These are phyloP conservation scores for Vaccinium corymbosum DNA, from an alignment of 148 eudicot species.

Conservation along the genomic window DNA sequence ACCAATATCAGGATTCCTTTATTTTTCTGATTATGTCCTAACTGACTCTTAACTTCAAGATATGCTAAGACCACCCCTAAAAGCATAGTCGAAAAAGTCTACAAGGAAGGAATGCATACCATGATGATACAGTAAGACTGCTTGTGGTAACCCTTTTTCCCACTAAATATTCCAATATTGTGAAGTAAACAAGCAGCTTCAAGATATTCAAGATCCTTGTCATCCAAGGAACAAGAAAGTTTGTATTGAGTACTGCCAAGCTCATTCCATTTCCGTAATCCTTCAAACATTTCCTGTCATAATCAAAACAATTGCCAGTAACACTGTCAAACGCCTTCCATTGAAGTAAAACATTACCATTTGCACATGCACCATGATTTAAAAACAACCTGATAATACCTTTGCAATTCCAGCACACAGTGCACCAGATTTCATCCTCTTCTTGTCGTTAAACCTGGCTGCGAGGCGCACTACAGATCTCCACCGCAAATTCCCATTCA, in stretches of 20 bases:
- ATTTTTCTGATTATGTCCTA: neutral
- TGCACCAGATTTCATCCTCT: conserved; percentile 50
- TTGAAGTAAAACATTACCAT: neutral
- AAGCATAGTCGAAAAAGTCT: neutral
- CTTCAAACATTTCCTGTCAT: conserved; percentile 57
- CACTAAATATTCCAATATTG: conserved; percentile 49
- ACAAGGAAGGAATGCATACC: conserved; percentile 33
- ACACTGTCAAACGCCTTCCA: neutral
- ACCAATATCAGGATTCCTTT: neutral
- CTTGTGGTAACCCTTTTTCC: conserved; percentile 80
- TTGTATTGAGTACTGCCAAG: conserved; percentile 17
- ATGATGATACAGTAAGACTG: conserved; percentile 47
- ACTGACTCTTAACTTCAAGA: neutral
- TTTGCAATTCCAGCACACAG: conserved; percentile 42
- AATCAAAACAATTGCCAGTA: neutral
- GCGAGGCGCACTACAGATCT: conserved; percentile 55
- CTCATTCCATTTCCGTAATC: conserved; percentile 40
- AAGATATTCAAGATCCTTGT: conserved; percentile 65
- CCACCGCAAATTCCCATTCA: conserved; percentile 58
- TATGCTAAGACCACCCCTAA: neutral
- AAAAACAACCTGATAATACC: conserved; percentile 29
- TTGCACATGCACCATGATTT: neutral
- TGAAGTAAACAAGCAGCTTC: conserved; percentile 82
- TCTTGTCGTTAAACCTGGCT: conserved; percentile 56
- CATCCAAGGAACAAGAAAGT: conserved; percentile 29